phyloP scores from a whole-genome alignment of 75 land plant species.

The Gnetum montanum region DNA sequence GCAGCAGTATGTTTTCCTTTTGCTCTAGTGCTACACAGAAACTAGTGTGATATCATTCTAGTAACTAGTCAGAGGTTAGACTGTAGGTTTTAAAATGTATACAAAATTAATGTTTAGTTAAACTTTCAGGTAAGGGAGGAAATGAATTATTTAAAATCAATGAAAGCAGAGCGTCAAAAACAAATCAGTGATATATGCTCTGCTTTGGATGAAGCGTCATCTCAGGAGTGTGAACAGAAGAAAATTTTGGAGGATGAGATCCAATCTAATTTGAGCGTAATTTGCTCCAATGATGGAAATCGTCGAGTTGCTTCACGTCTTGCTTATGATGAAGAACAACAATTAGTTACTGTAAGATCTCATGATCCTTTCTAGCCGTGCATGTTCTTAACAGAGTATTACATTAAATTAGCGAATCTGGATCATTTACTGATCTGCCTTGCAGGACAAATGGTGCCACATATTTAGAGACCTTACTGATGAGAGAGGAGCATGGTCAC shows the following conservation, averaged over 20 bases:
- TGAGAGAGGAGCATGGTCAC: constrained; percentile 98
- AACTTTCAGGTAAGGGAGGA: constrained; percentile 81
- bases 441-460: constrained; percentile 92
- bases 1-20: constrained; percentile 46
- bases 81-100: too few relatives aligned
- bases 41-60: too few relatives aligned
- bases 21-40: too few relatives aligned
- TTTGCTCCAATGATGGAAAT: constrained; percentile 57
- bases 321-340: constrained; percentile 79
- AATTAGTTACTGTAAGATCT: constrained; percentile 61
- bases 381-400: too few relatives aligned
- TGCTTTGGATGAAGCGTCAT: constrained; percentile 42
- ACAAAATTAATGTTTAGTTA: too few relatives aligned
- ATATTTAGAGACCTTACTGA: constrained; percentile 80
- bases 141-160: constrained; percentile 46
- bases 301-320: constrained; percentile 57
- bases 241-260: constrained; percentile 70
- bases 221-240: constrained; percentile 25
- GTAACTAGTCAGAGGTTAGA: too few relatives aligned
- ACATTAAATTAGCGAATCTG: too few relatives aligned
- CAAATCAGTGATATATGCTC: constrained; percentile 53
- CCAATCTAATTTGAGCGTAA: constrained; percentile 24
- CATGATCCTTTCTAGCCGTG: not conserved
- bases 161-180: constrained; percentile 39
- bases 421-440: too few relatives aligned